phyloP scores from a whole-genome alignment of 116 monocot species.

The Phalaenopsis hybrid region DNA sequence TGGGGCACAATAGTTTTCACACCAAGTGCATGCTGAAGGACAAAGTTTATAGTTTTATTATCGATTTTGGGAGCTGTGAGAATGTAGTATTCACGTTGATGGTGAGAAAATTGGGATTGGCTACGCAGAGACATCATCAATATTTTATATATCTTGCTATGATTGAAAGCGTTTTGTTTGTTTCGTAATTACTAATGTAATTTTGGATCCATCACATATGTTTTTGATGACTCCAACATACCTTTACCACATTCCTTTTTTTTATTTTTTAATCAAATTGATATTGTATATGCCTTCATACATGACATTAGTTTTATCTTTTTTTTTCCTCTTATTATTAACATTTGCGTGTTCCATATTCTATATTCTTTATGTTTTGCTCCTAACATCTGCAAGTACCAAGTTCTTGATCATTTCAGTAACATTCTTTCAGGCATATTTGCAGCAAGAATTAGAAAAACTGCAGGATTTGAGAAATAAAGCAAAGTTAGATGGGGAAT shows the following conservation, averaged over 20 bases:
- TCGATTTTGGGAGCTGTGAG: too few species aligned
- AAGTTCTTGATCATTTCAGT: constrained; percentile 4
- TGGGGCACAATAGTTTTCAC: too few species aligned
- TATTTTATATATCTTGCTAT: neutral
- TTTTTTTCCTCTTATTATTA: neutral
- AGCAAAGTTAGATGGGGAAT: constrained; percentile 80
- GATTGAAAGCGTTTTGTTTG: neutral
- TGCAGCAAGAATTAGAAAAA: constrained; percentile 98
- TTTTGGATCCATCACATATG: neutral
- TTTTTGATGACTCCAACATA: neutral
- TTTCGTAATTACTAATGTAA: neutral
- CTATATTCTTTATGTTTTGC: neutral
- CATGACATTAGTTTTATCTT: neutral
- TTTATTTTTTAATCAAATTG: neutral
- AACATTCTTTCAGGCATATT: constrained; percentile 58
- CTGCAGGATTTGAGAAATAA: constrained; percentile 87
- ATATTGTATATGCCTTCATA: neutral
- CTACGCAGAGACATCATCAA: neutral
- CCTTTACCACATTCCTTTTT: neutral
- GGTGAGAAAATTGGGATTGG: too few species aligned
- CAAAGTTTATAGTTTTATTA: too few species aligned
- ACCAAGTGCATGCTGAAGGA: too few species aligned
- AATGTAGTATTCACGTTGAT: too few species aligned
- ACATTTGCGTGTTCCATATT: neutral
- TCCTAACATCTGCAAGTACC: neutral